phyloP scores from a whole-genome alignment of 2,329 filamentous ascomycete species.

The Geosmithia putterillii region DNA sequence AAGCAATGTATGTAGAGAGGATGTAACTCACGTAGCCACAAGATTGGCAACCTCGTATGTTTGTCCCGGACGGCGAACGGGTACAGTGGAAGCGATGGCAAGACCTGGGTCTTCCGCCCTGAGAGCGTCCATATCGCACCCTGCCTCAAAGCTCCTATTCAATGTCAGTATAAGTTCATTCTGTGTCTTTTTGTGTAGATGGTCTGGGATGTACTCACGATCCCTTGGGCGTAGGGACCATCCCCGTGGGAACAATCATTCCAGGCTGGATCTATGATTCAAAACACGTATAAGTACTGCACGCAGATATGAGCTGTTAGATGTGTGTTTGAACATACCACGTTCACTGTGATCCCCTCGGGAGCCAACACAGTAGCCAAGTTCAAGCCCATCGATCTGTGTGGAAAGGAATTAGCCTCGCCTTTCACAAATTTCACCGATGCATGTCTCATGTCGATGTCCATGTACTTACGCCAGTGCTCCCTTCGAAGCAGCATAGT shows the following conservation, averaged over 20 bases:
- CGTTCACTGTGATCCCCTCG: constrained; percentile 52
- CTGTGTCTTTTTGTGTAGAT: not conserved
- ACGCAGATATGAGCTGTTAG: constrained; percentile 1
- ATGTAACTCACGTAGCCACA: constrained; percentile 19
- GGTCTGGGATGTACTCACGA: constrained; percentile 7
- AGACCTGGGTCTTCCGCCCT: constrained; percentile 17
- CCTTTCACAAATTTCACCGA: too few species aligned
- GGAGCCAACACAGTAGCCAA: constrained; percentile 45
- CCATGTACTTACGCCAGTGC: constrained; percentile 29
- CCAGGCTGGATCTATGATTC: constrained; percentile 47
- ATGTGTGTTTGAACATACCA: constrained; percentile 24
- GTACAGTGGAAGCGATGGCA: constrained; percentile 18
- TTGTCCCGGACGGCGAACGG: constrained; percentile 17
- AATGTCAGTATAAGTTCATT: not conserved
- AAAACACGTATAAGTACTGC: too few species aligned
- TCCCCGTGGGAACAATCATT: constrained; percentile 53
- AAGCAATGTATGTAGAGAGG: not conserved
- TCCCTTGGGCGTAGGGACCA: constrained; percentile 35
- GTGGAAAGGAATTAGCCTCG: constrained; percentile 1
- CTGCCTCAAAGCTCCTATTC: constrained; percentile 16
- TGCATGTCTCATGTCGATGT: not conserved
- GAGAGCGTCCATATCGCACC: constrained; percentile 15
- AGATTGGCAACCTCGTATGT: constrained; percentile 21
- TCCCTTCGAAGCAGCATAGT: constrained; percentile 48
- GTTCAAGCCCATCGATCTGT: constrained; percentile 52